Conservation (phyloP, 148 eudicot genomes). For the Rhododendron molle region DNA sequence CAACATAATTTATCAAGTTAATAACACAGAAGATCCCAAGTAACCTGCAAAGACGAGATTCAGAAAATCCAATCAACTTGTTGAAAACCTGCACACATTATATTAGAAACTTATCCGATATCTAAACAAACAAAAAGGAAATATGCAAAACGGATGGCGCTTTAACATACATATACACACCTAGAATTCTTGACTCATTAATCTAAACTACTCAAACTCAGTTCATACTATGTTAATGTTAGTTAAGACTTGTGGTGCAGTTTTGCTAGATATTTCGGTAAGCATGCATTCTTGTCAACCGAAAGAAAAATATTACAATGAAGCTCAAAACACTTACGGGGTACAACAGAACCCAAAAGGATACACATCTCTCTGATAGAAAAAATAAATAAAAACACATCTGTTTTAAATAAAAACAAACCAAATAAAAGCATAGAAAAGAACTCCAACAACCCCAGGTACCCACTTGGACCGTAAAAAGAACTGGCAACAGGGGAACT, state of each 20-base stretch:
- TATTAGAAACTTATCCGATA: neutral
- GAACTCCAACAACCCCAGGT: neutral
- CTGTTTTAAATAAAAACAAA: neutral
- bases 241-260: neutral
- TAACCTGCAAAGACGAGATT: conserved; percentile 46
- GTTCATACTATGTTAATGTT: neutral
- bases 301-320: neutral
- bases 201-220: neutral
- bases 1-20: conserved; percentile 80
- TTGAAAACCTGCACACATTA: neutral
- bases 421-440: neutral
- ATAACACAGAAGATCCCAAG: conserved; percentile 71
- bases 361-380: neutral
- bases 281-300: neutral
- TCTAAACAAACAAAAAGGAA: neutral
- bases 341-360: neutral
- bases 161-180: neutral
- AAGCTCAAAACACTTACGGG: neutral
- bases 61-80: neutral
- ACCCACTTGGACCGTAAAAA: neutral
- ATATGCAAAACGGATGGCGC: neutral
- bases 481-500: neutral
- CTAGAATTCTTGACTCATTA: neutral
- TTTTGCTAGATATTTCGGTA: neutral
- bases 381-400: neutral